Base-by-base conservation (phyloP, 495 filamentous ascomycete genomes). In the Trichocladium uniseriatum region DNA sequence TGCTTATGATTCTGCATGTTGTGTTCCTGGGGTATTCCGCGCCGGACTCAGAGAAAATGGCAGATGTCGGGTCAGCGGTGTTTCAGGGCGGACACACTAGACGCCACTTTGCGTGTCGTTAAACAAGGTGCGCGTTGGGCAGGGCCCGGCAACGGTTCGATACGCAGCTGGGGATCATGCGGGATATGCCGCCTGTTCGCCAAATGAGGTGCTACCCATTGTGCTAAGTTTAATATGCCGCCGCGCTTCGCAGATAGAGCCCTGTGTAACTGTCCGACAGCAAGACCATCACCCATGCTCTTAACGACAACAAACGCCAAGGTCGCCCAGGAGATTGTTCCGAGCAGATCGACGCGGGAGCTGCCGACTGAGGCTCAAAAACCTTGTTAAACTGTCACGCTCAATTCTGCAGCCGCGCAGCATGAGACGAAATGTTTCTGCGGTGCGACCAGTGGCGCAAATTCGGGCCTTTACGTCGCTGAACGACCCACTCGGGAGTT, bases 401-500 rank as follows among this genome's bases (percentile, higher is more conserved):
- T 2, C 21, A 28, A 38, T 5, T 7, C 22, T 38, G 19, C 34
- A 28, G n/a, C 22, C 19, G 18, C 11, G 20, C 21, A 46, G 21
- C 6, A 11, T 22, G 44, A 46, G 35, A 46, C 16, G 43, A 20
- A 6, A 18, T 38, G 44, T 38, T 32, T 46, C 9, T 46, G 20
- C 11, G 10, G 21, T 1, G 22, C 13, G 35, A 5, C 5, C 21
- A 22, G 35, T 29, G 44, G 44, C 44, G 44, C 44, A 29, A 13
- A 46, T 21, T 46, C 44, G 44, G 44, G 44, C 44, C 44, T 46
- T 46, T 46, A 19, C 22, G 15, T 6, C 14, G 34, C 22, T 20
- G n/a, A 13, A 8, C 27, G 21, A 7, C 9, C 34, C 44, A 19
- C 34, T n/a, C n/a, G n/a, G n/a, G n/a, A n/a, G n/a, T n/a, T n/a